Percentiles rank a stretch among this genome's conserved stretches.
Evolutionary conservation across 2,329 filamentous ascomycete genomes (phyloP).

Genomic region (Hymenoscyphus salicellus): DNA sequence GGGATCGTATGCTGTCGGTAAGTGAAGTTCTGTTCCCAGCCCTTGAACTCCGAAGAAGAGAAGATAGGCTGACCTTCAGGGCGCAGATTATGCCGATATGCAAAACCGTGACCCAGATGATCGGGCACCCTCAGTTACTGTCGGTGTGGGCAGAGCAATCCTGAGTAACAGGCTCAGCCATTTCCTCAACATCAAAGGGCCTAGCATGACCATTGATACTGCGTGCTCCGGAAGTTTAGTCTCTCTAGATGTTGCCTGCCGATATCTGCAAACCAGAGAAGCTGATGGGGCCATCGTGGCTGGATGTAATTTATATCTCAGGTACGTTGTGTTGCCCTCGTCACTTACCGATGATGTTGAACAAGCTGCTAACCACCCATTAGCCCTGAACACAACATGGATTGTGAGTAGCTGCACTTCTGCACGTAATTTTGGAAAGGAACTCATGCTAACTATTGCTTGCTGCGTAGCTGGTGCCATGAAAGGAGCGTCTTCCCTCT

Average conservation of each 20-base stretch:
- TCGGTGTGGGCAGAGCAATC: slow-evolving; percentile 33
- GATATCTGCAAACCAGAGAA: slow-evolving; percentile 46
- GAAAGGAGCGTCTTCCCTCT: too few relatives aligned
- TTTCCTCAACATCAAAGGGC: slow-evolving; percentile 52
- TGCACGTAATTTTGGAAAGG: too few relatives aligned
- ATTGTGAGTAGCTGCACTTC: slow-evolving; percentile 11
- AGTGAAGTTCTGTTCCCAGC: slow-evolving; percentile 53
- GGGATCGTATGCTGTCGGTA: slow-evolving; percentile 15
- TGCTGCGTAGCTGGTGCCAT: too few relatives aligned
- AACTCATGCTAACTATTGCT: too few relatives aligned
- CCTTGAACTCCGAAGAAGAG: slow-evolving; percentile 46
- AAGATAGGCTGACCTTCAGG: slow-evolving; percentile 40
- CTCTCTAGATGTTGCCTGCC: slow-evolving; percentile 50
- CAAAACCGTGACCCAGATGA: slow-evolving; percentile 22
- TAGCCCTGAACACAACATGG: neutral
- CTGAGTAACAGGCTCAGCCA: slow-evolving; percentile 53
- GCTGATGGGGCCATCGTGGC: slow-evolving; percentile 33
- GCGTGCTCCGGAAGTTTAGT: slow-evolving; percentile 58
- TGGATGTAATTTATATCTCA: slow-evolving; percentile 30
- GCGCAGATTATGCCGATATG: slow-evolving; percentile 21
- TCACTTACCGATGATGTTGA: too few relatives aligned
- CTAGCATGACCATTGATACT: slow-evolving; percentile 58
- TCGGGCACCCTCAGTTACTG: slow-evolving; percentile 7
- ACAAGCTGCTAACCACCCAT: slow-evolving; percentile 5
- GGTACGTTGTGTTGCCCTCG: slow-evolving; percentile 7